Evolutionary conservation across 805 yeast genomes (phyloP).

Genomic region (Nakazawaea peltata): DNA sequence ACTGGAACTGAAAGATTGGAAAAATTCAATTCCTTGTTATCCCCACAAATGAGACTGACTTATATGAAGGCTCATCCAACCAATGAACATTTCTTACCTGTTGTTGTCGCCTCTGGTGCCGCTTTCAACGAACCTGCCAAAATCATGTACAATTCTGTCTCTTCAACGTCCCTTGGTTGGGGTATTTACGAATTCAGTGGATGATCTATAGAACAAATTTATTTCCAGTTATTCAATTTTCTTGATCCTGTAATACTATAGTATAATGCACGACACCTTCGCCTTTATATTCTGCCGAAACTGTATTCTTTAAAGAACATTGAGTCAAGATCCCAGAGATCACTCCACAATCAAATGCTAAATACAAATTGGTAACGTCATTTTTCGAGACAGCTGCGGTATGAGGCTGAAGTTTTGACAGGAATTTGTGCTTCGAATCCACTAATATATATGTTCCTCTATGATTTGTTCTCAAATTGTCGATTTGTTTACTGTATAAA

Average conservation of each 20-base stretch:
- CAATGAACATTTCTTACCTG: slow-evolving; percentile 66
- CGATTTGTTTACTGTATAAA: slow-evolving; percentile 80
- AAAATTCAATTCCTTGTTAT: slow-evolving; percentile 28
- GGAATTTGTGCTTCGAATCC: slow-evolving; percentile 27
- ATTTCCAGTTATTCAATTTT: background rate
- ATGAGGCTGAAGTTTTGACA: slow-evolving; percentile 4
- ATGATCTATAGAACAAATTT: background rate
- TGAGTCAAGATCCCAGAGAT: slow-evolving; percentile 8
- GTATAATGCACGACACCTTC: slow-evolving; percentile 10
- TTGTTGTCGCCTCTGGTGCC: slow-evolving; percentile 53
- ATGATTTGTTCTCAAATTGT: slow-evolving; percentile 87
- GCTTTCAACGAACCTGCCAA: slow-evolving; percentile 29
- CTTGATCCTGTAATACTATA: slow-evolving; percentile 1
- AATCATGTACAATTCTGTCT: slow-evolving; percentile 37
- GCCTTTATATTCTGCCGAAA: slow-evolving; percentile 5
- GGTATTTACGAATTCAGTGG: slow-evolving; percentile 42
- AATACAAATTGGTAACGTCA: slow-evolving; percentile 5
- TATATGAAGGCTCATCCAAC: slow-evolving; percentile 60
- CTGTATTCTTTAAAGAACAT: slow-evolving; percentile 2
- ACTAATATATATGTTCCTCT: slow-evolving; percentile 75
- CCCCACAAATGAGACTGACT: slow-evolving; percentile 23
- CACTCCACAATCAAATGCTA: slow-evolving; percentile 9
- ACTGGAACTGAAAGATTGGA: slow-evolving; percentile 25
- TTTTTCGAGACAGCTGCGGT: slow-evolving; percentile 1
- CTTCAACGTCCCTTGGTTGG: slow-evolving; percentile 57